phyloP scores from a whole-genome alignment of 139 green algal genomes.

The Volvox africanus region DNA sequence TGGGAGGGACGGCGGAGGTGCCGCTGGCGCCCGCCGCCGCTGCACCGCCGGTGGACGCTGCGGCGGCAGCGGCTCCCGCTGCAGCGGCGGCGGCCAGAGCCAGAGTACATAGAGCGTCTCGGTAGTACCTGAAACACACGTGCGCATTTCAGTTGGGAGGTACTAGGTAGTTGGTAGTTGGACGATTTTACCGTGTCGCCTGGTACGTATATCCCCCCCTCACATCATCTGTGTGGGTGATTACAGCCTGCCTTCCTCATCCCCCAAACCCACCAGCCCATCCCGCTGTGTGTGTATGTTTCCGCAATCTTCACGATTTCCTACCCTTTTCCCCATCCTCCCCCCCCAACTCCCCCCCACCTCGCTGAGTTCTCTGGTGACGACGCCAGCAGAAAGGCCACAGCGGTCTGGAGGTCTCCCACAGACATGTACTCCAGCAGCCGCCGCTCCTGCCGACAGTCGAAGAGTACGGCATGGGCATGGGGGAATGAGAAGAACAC shows the following conservation, averaged over 20 bases:
- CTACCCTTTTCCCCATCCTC: background rate
- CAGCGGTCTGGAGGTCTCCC: constrained; percentile 85
- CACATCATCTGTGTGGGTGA: too few relatives aligned
- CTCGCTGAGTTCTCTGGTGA: constrained; percentile 70
- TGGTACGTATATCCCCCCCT: too few relatives aligned
- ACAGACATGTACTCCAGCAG: constrained; percentile 65
- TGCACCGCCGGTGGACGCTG: background rate
- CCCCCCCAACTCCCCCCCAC: constrained; percentile 51
- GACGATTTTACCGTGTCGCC: too few relatives aligned
- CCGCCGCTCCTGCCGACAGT: constrained; percentile 40
- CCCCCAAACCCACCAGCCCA: too few relatives aligned
- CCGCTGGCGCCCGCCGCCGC: background rate
- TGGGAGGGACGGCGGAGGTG: background rate
- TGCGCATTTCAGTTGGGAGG: too few relatives aligned
- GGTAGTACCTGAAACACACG: constrained; percentile 59
- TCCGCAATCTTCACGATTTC: background rate
- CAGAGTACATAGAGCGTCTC: constrained; percentile 82
- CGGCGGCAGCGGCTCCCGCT: background rate
- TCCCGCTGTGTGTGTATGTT: too few relatives aligned
- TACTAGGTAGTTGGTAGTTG: too few relatives aligned
- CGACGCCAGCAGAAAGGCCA: constrained; percentile 85
- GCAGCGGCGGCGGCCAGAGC: constrained; percentile 75
- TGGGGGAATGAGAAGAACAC: background rate
- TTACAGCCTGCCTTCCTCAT: too few relatives aligned
- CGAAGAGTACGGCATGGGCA: background rate